Evolutionary conservation across 73 alveolate genomes (phyloP).

Genomic region (Paraurostyla sp.): DNA sequence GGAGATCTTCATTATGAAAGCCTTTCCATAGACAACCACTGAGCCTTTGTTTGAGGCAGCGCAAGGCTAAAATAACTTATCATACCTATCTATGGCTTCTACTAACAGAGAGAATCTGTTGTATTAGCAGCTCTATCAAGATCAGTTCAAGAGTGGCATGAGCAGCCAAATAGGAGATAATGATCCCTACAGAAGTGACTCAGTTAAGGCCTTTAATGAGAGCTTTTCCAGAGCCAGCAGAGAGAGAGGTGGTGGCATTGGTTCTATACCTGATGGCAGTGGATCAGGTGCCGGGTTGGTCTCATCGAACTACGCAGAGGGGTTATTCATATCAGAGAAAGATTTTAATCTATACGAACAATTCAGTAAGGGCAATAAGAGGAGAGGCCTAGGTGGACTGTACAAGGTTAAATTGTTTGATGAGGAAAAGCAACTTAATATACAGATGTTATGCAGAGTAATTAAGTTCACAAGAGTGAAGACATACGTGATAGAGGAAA

Average conservation of each 20-base stretch:
- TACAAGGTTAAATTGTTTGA: constrained; percentile 45
- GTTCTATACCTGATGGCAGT: too few relatives aligned
- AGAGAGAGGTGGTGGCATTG: too few relatives aligned
- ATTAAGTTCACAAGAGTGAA: constrained; percentile 38
- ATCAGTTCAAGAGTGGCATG: constrained; percentile 28
- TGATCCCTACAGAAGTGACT: constrained; percentile 31
- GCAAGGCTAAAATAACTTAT: not conserved
- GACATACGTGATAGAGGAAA: constrained; percentile 51
- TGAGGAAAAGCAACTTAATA: constrained; percentile 14
- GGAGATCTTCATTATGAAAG: constrained; percentile 54
- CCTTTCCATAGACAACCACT: constrained; percentile 28
- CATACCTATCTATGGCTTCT: constrained; percentile 21
- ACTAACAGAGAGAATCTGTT: constrained; percentile 1
- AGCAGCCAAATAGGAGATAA: constrained; percentile 19
- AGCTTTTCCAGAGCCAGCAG: constrained; percentile 42
- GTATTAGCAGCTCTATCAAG: not conserved
- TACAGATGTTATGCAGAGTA: constrained; percentile 44
- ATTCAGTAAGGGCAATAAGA: constrained; percentile 28
- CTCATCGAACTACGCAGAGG: constrained; percentile 2
- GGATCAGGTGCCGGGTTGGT: too few relatives aligned
- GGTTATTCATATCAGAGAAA: constrained; percentile 24
- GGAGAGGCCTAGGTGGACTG: constrained; percentile 51
- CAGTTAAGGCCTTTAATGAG: constrained; percentile 24
- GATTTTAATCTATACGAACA: constrained; percentile 44
- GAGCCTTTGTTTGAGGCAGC: constrained; percentile 53